phyloP scores from a whole-genome alignment of 75 land plant genomes.

The Chamaecyparis obtusa region DNA sequence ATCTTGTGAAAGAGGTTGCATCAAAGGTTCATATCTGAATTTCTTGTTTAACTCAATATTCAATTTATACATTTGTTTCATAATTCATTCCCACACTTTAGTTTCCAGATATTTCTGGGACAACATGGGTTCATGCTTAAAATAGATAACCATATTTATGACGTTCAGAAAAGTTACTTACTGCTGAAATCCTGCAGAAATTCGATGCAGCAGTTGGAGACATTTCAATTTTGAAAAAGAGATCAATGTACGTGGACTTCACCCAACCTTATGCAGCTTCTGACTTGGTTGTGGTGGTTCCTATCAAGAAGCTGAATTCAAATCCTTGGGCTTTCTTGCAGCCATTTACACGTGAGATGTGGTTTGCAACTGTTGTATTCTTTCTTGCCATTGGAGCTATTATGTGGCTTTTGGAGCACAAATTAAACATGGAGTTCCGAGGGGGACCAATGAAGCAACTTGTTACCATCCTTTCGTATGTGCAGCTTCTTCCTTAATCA shows the following conservation, averaged over 20 bases:
- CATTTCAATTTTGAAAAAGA: constrained; percentile 60
- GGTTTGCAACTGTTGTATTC: constrained; percentile 40
- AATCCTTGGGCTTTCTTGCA: constrained; percentile 56
- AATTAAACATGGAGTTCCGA: constrained; percentile 54
- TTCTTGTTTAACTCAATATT: not conserved
- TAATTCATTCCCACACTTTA: not conserved
- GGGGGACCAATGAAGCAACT: constrained; percentile 59
- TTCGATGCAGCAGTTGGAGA: constrained; percentile 89
- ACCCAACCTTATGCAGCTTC: constrained; percentile 76
- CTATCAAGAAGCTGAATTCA: constrained; percentile 46
- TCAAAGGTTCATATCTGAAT: constrained; percentile 10
- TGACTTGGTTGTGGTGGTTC: constrained; percentile 73
- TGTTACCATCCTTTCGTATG: constrained; percentile 54
- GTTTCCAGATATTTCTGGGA: not conserved
- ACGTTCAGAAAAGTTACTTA: not conserved
- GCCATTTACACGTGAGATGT: constrained; percentile 51
- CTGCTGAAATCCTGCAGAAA: constrained; percentile 31
- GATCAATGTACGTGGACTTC: constrained; percentile 71
- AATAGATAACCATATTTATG: not conserved
- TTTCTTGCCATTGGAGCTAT: constrained; percentile 56
- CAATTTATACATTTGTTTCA: not conserved
- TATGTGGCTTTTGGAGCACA: constrained; percentile 62
- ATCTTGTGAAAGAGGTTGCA: constrained; percentile 37
- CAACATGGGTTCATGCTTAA: not conserved
- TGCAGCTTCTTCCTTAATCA: not conserved